Evolutionary conservation across 2,329 filamentous ascomycete genomes (phyloP), one percentile per base, ranked within the genome.

Genomic region (Venturia aucupariae): DNA sequence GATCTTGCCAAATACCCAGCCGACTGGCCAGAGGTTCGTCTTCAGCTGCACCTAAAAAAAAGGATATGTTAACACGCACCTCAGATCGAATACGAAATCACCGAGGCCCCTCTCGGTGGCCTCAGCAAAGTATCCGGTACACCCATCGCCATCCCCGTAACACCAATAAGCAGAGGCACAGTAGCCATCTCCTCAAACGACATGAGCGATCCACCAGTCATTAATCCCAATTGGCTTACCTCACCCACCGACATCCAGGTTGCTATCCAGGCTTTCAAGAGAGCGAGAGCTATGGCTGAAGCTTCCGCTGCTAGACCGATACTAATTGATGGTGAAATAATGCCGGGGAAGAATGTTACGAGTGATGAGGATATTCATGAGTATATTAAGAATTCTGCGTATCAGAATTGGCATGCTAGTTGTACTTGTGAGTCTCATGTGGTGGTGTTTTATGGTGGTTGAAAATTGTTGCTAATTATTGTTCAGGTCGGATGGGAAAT

Each of bases 141-240:
- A 17, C 48, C 74, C 3, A 66, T 67, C 4, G 66, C 68, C 4
- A 68, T 66, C 2, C 66, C 74, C 10, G 63, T 70, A 2, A 66
- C 72, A 4, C 69, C 73, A 0, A 66, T 69, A n/a, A 73, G 71
- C 2, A 60, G 68, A 10, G 68, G 68, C 19, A 69, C 64, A 22
- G 32, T 69, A 13, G 65, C 67, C 8, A 66, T 69, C 24, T 10
- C 39, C 2, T 66, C 64, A 1, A 41, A 38, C 4, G 67, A 73
- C 63, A 72, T 68, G 57, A 44, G 54, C 1, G 69, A 70, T 7
- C 63, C 65, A 1, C 74, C 75, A 3, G 19, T 72, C 55, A 73
- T 76, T 64, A 67, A 74, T 63, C 71, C 73, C 0, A 72, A 72
- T 57, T 74, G 68, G 66, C 64, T 76, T 1, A 67, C 69, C 10